Conservation (phyloP, 2,329 filamentous ascomycete genomes). For the Paramyrothecium roridum region DNA sequence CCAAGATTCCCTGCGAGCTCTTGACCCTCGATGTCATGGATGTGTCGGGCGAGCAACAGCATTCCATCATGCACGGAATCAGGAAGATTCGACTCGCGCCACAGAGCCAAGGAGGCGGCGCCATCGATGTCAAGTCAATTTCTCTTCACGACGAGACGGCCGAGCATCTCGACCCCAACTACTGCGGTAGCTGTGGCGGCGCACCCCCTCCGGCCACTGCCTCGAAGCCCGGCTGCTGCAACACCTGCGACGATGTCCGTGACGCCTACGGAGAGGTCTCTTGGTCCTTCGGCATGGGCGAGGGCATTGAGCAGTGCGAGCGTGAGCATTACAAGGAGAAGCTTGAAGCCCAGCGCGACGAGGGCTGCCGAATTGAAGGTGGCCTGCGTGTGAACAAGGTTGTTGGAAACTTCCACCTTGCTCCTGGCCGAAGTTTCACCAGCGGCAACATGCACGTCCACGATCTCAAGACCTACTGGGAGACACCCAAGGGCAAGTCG, state of each 20-base stretch:
- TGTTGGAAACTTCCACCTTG: conserved; percentile 97
- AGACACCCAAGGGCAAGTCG: conserved; percentile 61
- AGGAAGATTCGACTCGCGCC: conserved; percentile 82
- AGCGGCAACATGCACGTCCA: conserved; percentile 97
- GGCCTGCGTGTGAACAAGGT: conserved; percentile 96
- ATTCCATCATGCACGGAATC: conserved; percentile 88
- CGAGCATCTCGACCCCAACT: conserved; percentile 80
- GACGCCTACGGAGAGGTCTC: conserved; percentile 86
- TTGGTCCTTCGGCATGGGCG: conserved; percentile 92
- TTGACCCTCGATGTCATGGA: conserved; percentile 99
- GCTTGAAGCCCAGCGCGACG: conserved; percentile 80
- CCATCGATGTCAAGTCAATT: conserved; percentile 68
- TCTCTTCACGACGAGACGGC: conserved; percentile 65
- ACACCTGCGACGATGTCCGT: conserved; percentile 93
- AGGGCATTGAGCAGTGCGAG: conserved; percentile 91
- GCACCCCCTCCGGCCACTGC: conserved; percentile 70
- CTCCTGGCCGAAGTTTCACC: conserved; percentile 92
- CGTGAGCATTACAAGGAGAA: conserved; percentile 91
- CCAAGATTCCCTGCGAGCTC: conserved; percentile 88
- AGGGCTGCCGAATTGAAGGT: conserved; percentile 94
- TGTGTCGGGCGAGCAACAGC: conserved; percentile 94
- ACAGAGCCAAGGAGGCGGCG: conserved; percentile 68
- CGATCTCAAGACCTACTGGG: conserved; percentile 93
- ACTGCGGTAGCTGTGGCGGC: conserved; percentile 93
- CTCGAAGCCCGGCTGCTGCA: conserved; percentile 85